These are phyloP conservation scores for Hirschfeldia incana DNA, from an alignment of 345 rosid species.

Conservation along the genomic window DNA sequence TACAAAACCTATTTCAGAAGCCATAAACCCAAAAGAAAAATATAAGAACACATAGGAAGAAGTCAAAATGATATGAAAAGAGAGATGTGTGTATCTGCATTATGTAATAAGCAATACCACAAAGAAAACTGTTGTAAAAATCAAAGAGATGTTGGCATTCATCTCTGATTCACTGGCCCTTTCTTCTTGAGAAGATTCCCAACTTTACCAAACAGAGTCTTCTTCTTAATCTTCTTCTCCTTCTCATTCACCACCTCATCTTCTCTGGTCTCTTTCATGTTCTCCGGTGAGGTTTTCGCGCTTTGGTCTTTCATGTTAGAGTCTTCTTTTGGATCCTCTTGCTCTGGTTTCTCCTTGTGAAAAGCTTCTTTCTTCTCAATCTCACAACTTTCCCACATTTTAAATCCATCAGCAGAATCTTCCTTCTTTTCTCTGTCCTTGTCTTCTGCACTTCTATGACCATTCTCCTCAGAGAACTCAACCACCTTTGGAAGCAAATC, in stretches of 20 bases:
- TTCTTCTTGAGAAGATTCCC: constrained; percentile 96
- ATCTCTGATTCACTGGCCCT: constrained; percentile 38
- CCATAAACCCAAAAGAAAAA: neutral
- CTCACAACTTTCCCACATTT: constrained; percentile 96
- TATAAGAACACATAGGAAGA: constrained; percentile 11
- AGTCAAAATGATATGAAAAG: neutral
- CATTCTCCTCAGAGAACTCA: constrained; percentile 52
- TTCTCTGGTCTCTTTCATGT: constrained; percentile 44
- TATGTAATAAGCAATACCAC: constrained; percentile 15
- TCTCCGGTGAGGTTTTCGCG: constrained; percentile 45
- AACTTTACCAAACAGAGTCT: constrained; percentile 81
- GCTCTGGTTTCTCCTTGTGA: constrained; percentile 57
- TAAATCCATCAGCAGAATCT: constrained; percentile 39
- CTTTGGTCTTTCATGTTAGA: neutral
- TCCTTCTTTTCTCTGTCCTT: constrained; percentile 8
- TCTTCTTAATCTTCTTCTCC: constrained; percentile 75
- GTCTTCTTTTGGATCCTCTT: constrained; percentile 58
- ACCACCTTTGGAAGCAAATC: constrained; percentile 44
- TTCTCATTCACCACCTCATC: constrained; percentile 31
- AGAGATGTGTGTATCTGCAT: neutral
- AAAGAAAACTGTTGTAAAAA: neutral
- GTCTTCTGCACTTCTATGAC: constrained; percentile 62
- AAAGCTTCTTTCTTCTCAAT: constrained; percentile 87
- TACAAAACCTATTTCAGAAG: constrained; percentile 15
- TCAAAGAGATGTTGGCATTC: constrained; percentile 7